Evolutionary conservation across 202 grass and related monocot genomes (phyloP), one percentile per base, ranked within the genome.

Genomic region (Setaria italica): DNA sequence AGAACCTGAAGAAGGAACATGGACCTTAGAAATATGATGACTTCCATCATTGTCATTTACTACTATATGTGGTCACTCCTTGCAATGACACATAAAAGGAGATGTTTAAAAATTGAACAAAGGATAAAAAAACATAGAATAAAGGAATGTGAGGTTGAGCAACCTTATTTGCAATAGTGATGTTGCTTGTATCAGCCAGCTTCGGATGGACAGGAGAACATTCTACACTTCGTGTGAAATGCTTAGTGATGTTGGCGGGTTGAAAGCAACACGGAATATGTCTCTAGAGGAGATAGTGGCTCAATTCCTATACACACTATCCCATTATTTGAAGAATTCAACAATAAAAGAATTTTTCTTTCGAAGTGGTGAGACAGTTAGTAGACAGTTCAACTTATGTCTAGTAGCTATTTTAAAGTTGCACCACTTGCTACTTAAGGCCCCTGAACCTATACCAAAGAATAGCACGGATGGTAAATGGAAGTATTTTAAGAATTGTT

Each of bases 401-500:
- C 43, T 71, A 14, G 3, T 48, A 30, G 68, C 37, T 70, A 3
- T 71, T 71, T 3, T 71, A 13, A 71, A 71, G 19, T 70, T 70
- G 67, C 67, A 70, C 7, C 37, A 70, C 19, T 12, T 70, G 0
- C 17, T 70, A 8, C 68, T 71, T 71, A 71, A 71, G 68, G 2
- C 19, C 7, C 68, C 43, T 48, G 20, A 71, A 12, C 68, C 68
- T 48, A 48, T 71, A 71, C 43, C 42, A 0, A 11, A 71, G 19
- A 20, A 71, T 49, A 66, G 63, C 33, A 39, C 14, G 2, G 14
- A 66, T 66, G 6, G 1, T 39, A 37, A 17, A 8, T 66, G 33
- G 63, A 66, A 37, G 19, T 66, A 37, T 66, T 66, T 66, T 16
- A 39, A 66, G 63, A 70, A 70, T 11, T 70, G 62, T 25, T 20